Evolutionary conservation across 169 alveolate genomes (phyloP).

Genomic region (Cytauxzoon felis): DNA sequence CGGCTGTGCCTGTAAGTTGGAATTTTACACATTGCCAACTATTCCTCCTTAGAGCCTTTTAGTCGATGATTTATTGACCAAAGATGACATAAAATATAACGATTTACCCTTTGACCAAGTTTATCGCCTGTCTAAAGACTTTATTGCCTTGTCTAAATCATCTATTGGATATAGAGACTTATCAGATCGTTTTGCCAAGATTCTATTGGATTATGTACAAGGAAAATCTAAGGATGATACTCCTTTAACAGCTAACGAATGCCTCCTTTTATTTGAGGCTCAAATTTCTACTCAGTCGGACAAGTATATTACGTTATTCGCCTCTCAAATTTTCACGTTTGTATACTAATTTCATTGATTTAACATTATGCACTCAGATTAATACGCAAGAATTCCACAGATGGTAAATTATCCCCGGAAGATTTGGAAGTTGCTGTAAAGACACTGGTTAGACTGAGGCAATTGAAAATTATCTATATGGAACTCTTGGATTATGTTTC

Average conservation of each 20-base stretch:
- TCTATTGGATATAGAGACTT: background rate
- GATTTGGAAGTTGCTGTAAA: constrained; percentile 14
- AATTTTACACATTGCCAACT: too few species aligned
- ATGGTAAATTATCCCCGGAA: too few species aligned
- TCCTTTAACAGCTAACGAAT: constrained; percentile 10
- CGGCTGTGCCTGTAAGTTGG: too few species aligned
- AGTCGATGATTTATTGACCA: too few species aligned
- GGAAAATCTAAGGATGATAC: background rate
- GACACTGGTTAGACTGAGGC: constrained; percentile 29
- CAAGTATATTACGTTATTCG: constrained; percentile 5
- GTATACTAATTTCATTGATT: background rate
- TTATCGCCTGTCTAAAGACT: background rate
- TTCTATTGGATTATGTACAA: constrained; percentile 5
- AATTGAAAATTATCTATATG: constrained; percentile 21
- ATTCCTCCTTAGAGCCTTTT: too few species aligned
- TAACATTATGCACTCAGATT: background rate
- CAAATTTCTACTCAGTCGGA: background rate
- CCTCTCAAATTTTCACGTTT: constrained; percentile 3
- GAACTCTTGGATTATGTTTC: constrained; percentile 48
- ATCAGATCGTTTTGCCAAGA: background rate
- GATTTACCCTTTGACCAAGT: background rate
- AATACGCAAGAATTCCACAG: background rate
- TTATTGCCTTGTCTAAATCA: background rate
- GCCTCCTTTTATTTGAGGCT: background rate
- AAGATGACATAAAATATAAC: background rate